phyloP scores from a whole-genome alignment of 1,284 basidiomycete species.

The Boletus sp. region DNA sequence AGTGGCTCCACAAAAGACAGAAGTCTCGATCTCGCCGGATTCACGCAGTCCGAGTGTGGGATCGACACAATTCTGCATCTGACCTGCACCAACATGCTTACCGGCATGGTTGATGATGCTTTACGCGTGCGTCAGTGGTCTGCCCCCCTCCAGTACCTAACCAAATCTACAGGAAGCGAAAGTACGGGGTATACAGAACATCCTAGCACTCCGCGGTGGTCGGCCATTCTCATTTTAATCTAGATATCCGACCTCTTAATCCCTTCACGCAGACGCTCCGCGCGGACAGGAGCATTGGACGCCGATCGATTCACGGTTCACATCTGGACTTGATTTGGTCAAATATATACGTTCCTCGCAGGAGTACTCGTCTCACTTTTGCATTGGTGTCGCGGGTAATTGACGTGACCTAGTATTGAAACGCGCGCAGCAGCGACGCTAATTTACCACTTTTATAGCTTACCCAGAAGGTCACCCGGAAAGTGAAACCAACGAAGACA shows the following conservation, averaged over 20 bases:
- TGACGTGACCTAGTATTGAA: slow-evolving; percentile 4
- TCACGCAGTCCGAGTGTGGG: slow-evolving; percentile 68
- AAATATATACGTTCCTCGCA: slow-evolving; percentile 79
- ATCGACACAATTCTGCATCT: slow-evolving; percentile 90
- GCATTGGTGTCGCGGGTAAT: slow-evolving; percentile 86
- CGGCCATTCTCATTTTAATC: slow-evolving; percentile 18
- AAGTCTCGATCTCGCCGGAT: slow-evolving; percentile 80
- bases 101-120: slow-evolving; percentile 82
- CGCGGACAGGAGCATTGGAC: slow-evolving; percentile 93
- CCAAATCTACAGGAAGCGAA: slow-evolving; percentile 67
- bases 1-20: slow-evolving; percentile 92
- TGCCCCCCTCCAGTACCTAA: slow-evolving; percentile 4
- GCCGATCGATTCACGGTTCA: slow-evolving; percentile 82
- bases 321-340: slow-evolving; percentile 88
- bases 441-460: slow-evolving; percentile 41
- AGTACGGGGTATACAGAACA: slow-evolving; percentile 81
- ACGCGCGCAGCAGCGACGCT: not conserved
- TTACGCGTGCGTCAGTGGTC: slow-evolving; percentile 57
- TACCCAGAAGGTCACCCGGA: slow-evolving; percentile 94
- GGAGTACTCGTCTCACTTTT: slow-evolving; percentile 86
- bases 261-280: slow-evolving; percentile 70
- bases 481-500: slow-evolving; percentile 56
- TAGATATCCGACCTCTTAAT: not conserved
- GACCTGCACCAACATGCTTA: slow-evolving; percentile 97
- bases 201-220: slow-evolving; percentile 92